These are phyloP conservation scores for Penicillium sp. DNA, from an alignment of 2,329 filamentous ascomycete genomes.

Conservation along the genomic window DNA sequence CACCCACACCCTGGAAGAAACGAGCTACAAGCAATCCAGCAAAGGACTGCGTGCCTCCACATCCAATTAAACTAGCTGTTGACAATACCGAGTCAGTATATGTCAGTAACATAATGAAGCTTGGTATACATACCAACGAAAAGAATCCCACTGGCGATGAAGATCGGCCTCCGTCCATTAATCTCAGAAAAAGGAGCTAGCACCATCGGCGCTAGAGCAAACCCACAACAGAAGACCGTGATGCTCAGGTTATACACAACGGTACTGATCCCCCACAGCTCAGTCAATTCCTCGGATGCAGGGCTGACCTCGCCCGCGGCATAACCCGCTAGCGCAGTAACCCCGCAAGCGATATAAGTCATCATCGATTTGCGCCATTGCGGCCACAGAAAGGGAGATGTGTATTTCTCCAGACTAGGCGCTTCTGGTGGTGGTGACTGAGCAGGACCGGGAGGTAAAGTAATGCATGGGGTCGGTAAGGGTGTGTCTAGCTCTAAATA, in stretches of 20 bases:
- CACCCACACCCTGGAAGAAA: conserved; percentile 68
- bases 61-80: conserved; percentile 57
- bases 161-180: conserved; percentile 75
- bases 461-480: conserved; percentile 41
- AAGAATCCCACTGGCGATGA: conserved; percentile 62
- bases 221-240: conserved; percentile 72
- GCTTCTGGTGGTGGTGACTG: conserved; percentile 44
- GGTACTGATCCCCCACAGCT: conserved; percentile 56
- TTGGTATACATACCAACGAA: conserved; percentile 46
- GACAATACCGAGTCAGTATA: conserved; percentile 5
- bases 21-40: conserved; percentile 66
- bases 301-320: conserved; percentile 72
- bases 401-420: conserved; percentile 59
- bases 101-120: not conserved
- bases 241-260: conserved; percentile 66
- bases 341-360: conserved; percentile 64
- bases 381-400: conserved; percentile 67
- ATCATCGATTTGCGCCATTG: conserved; percentile 59
- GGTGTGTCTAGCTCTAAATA: conserved; percentile 57
- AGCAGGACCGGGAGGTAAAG: conserved; percentile 23
- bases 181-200: conserved; percentile 82
- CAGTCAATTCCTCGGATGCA: conserved; percentile 55
- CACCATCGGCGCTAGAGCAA: conserved; percentile 75
- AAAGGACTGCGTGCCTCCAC: conserved; percentile 60
- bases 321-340: conserved; percentile 70